Base-by-base conservation (phyloP, 2,329 filamentous ascomycete genomes). In the Cytospora schulzeri region DNA sequence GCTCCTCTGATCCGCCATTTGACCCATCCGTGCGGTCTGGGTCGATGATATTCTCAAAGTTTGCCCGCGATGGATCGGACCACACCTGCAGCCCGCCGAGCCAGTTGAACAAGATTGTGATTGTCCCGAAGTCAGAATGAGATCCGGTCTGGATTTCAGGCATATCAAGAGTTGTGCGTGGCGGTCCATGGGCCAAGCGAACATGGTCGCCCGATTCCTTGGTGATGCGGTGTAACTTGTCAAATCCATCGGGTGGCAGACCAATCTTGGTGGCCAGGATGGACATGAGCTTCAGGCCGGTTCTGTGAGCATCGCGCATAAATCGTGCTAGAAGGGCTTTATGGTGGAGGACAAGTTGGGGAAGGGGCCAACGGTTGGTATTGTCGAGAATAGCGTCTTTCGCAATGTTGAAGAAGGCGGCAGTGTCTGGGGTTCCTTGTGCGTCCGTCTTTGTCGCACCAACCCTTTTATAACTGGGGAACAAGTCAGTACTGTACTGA, bases 71-170 rank as follows among this genome's bases (percentile, higher is more conserved):
- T 11, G 65, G 62, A 33, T 66, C 65, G 2, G 65, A 66, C 65
- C 65, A 66, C 9, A 79, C 73, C 63, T 79, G 77, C 33, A 79
- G 68, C 2, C 77, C 77, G 2, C 76, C 76, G 1, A 78, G 70
- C 50, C 71, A 71, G 57, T 77, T 79, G 66, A 78, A 78, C 14
- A 79, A 70, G 8, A 78, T 68, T 1, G 76, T 78, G n/a, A 79
- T 64, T 54, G 69, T 73, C 28, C 76, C 77, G 35, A 76, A 76
- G 67, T 79, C 77, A 0, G 76, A 78, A 57, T 79, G 77, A 31
- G 72, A 67, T 0, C 59, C 50, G 5, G 65, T 67, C 60, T 66
- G 63, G 60, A 68, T 65, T 62, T 68, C 67, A 5, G 65, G 65
- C 12, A 54, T 51, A 24, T 67, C 63, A 26, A 57, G 56, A 24